Base-by-base conservation (phyloP, 1,284 basidiomycete species). In the Microbotryum saponariae region DNA sequence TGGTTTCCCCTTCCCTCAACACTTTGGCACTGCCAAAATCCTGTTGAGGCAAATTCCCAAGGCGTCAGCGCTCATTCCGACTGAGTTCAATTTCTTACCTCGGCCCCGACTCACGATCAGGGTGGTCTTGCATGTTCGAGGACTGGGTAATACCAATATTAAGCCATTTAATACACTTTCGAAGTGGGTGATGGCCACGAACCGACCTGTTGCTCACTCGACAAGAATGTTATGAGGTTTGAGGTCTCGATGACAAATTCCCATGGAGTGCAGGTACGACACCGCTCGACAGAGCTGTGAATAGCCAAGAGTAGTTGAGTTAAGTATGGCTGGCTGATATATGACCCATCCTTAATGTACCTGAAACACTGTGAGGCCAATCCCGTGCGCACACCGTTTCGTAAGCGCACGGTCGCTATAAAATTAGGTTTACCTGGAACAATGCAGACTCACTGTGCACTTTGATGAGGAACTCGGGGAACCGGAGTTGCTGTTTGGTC, bases 21-120 rank as follows among this genome's bases (percentile, higher is more conserved):
- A 99, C 97, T 81, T 99, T 99, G 64, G 94, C 94, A n/a, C 90
- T 94, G 59, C 94, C 94, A 78, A 99, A 99, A 79, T 99, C 94
- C 78, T 94, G 97, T 45, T n/a, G n/a, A 37, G 23, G 23, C 4
- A 2, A 42, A 20, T 6, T 4, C 31, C 16, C 9, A 27, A 31
- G 7, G 16, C 10, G 18, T 33, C 37, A 57, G 51, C 12, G 51
- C 23, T 4, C n/a, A 21, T 7, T 18, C 20, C 4, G n/a, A 33
- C 20, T 1, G 21, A 25, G 23, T 20, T 12, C 20, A 7, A 8
- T 21, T 20, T n/a, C 27, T 37, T 33, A 27, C 27, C 10, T 12
- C 9, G n/a, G 42, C 7, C 2, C 6, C 12, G 14, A 25, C 50
- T 51, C 31, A 65, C 66, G 33, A 69, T 66, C 33, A 61, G 25